These are phyloP conservation scores for Trichosporon ovoides DNA, from an alignment of 1,284 basidiomycete species.

Conservation along the genomic window DNA sequence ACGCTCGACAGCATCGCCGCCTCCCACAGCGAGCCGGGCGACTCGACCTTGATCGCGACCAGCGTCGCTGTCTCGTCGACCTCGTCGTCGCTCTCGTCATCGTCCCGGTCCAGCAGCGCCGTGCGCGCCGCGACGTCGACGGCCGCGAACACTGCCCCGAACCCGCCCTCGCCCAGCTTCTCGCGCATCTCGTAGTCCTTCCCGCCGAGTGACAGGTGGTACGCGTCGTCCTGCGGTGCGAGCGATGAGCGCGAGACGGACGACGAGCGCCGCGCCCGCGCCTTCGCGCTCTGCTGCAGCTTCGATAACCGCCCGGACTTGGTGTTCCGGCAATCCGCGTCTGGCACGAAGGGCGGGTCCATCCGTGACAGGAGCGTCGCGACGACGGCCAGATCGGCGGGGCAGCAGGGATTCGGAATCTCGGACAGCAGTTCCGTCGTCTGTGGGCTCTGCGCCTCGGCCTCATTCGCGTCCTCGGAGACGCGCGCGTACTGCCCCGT, in stretches of 20 bases:
- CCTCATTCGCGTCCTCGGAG: background rate
- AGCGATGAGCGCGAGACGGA: constrained; percentile 30
- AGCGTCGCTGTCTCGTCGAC: constrained; percentile 57
- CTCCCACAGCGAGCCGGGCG: constrained; percentile 87
- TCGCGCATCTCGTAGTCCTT: constrained; percentile 65
- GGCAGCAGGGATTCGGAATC: constrained; percentile 77
- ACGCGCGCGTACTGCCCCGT: background rate
- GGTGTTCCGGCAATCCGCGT: constrained; percentile 56
- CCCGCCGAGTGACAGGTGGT: constrained; percentile 53
- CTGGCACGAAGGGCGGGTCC: constrained; percentile 58
- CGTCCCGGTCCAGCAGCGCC: constrained; percentile 52
- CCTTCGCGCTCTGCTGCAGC: constrained; percentile 26
- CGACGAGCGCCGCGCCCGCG: constrained; percentile 45
- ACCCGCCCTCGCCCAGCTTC: constrained; percentile 95
- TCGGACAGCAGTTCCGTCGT: constrained; percentile 7
- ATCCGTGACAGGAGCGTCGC: constrained; percentile 60
- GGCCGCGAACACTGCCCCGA: constrained; percentile 87
- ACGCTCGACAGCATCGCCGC: constrained; percentile 78
- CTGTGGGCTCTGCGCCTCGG: background rate
- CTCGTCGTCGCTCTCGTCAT: constrained; percentile 56
- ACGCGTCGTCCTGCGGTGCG: constrained; percentile 28
- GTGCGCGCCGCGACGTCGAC: constrained; percentile 52
- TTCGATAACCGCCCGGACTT: constrained; percentile 54
- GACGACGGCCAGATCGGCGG: constrained; percentile 67
- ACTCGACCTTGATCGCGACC: constrained; percentile 88